phyloP scores from a whole-genome alignment of 1,139 yeast species.

The Scheffersomyces insectosa region DNA sequence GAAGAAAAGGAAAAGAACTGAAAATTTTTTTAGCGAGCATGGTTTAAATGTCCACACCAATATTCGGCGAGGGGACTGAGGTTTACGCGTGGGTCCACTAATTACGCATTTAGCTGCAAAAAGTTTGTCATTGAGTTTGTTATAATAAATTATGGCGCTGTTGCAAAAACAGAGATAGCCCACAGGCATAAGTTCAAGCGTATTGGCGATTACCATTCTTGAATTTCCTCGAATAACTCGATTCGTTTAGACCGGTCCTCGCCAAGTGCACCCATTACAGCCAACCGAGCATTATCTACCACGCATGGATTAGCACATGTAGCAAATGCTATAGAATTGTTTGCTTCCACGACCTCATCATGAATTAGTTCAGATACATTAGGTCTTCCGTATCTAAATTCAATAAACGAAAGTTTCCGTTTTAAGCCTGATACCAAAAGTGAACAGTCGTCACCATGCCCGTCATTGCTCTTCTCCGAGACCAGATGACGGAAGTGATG shows the following conservation, averaged over 20 bases:
- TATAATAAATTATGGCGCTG: not conserved
- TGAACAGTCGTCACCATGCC: conserved; percentile 12
- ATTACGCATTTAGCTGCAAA: no score
- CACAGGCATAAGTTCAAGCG: no score
- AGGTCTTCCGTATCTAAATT: conserved; percentile 44
- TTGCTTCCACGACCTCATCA: conserved; percentile 29
- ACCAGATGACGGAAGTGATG: not conserved
- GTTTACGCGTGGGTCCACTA: no score
- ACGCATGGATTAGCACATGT: not conserved
- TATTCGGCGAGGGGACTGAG: no score
- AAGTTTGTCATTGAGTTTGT: no score
- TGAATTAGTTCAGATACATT: conserved; percentile 34
- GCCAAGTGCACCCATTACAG: conserved; percentile 1
- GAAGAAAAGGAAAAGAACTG: not conserved
- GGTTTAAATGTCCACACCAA: no score
- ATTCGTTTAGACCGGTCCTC: conserved; percentile 4
- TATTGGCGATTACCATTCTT: conserved; percentile 3
- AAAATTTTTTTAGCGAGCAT: conserved; percentile 1
- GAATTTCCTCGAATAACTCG: conserved; percentile 8
- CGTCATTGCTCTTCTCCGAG: conserved; percentile 10
- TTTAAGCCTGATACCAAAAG: conserved; percentile 4
- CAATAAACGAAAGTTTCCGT: conserved; percentile 17
- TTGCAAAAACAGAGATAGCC: no score
- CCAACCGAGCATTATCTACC: not conserved
- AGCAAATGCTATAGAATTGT: conserved; percentile 7